Base-by-base conservation (phyloP, 805 yeast genomes). In the Sugiyamaella lignohabitans region DNA sequence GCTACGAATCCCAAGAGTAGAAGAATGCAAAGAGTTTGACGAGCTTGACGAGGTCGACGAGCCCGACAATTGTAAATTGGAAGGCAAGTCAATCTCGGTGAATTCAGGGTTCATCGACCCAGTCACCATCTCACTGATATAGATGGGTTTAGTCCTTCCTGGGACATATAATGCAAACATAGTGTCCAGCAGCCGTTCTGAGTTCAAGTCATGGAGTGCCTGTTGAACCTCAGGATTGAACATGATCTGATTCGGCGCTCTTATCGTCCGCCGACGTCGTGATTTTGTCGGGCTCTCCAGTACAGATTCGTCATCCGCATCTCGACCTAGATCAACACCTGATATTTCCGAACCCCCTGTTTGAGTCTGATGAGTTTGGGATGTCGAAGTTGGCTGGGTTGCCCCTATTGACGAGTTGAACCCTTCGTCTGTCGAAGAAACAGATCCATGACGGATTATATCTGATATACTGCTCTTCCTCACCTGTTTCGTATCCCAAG, bases 131-230 rank as follows among this genome's bases (percentile, higher is more conserved):
- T 57, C 60, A 32, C 54, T 50, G 29, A 48, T 43, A 30, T 56
- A 56, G 10, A 57, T 42, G 1, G 59, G 58, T 19, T 34, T 35
- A 19, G 23, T 43, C 27, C 41, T 41, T 6, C 34, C 43, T 2
- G 46, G 36, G 4, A 30, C 39, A 36, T 54, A 47, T 5, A 57
- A 8, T 3, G 48, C 50, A 29, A 51, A 47, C 24, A 43, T 42
- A 16, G 47, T 50, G 45, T 57, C 53, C 3, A 54, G 38, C 38
- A 56, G 44, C 21, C 38, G 27, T 21, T 54, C 42, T 52, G 57
- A 40, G 54, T 51, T 49, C 42, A 65, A 49, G 55, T 62, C 29
- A 55, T 60, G 40, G 58, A 70, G 56, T 56, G 62, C 44, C 45
- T 54, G 58, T 48, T 67, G 54, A n/a, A 52, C 22, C 34, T 43